Evolutionary conservation across 2,329 filamentous ascomycete genomes (phyloP).

Genomic region (Nothophoma quercina): DNA sequence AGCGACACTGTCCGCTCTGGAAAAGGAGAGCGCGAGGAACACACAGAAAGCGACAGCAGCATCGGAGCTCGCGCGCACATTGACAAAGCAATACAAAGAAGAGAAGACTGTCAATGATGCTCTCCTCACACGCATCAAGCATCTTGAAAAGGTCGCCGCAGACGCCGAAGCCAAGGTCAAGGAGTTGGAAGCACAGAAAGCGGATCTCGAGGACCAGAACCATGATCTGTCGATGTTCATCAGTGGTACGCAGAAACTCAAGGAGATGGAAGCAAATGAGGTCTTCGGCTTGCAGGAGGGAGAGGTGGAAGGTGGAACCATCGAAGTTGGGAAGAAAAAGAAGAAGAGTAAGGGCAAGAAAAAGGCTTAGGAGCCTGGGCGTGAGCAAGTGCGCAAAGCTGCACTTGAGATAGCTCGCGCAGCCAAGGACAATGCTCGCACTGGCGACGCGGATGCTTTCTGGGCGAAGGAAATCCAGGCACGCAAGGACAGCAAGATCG

Average conservation of each 20-base stretch:
- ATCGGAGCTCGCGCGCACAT: constrained; percentile 74
- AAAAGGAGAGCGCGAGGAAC: constrained; percentile 71
- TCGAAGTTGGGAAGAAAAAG: constrained; percentile 43
- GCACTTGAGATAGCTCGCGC: not conserved
- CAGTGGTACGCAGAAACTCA: constrained; percentile 80
- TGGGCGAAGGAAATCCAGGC: not conserved
- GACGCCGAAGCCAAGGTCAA: constrained; percentile 60
- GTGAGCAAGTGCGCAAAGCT: no score
- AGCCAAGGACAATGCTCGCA: not conserved
- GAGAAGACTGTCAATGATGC: constrained; percentile 86
- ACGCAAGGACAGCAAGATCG: not conserved
- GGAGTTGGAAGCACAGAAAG: constrained; percentile 61
- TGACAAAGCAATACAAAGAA: constrained; percentile 80
- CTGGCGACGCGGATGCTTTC: not conserved
- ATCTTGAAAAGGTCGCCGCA: constrained; percentile 66
- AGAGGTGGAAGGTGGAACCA: constrained; percentile 58
- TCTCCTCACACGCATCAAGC: constrained; percentile 81
- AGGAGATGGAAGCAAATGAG: constrained; percentile 72
- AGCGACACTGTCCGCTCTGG: constrained; percentile 71
- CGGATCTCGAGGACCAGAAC: constrained; percentile 84
- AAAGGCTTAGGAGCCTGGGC: constrained; percentile 14
- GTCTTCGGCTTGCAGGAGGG: constrained; percentile 72
- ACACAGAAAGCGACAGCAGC: constrained; percentile 70
- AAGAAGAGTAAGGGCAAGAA: constrained; percentile 39
- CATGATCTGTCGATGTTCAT: constrained; percentile 89